Conservation (phyloP, 2,329 filamentous ascomycete species). For the Cytospora chrysosperma region DNA sequence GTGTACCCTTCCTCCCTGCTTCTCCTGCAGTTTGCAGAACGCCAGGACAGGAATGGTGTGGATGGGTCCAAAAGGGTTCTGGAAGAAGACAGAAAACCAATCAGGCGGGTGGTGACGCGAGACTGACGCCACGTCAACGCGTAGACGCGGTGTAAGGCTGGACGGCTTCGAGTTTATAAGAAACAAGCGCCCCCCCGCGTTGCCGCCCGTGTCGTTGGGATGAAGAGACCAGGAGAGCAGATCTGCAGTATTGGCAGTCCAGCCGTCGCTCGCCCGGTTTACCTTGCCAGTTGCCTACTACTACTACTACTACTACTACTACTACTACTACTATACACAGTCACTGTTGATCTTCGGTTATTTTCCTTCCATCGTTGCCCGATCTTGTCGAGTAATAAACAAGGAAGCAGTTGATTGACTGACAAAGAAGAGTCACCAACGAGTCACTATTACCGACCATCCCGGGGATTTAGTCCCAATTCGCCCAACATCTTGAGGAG, state of each 20-base stretch:
- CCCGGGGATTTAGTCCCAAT: not conserved
- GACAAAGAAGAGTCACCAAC: not conserved
- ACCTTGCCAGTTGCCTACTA: no score
- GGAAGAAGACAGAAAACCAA: constrained; percentile 5
- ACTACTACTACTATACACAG: no score
- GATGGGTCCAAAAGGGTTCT: constrained; percentile 8
- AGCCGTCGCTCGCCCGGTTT: no score
- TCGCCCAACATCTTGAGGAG: no score
- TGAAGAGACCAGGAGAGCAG: not conserved
- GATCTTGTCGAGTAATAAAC: no score
- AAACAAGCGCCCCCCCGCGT: constrained; percentile 19
- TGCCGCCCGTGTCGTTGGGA: not conserved
- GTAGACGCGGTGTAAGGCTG: constrained; percentile 22
- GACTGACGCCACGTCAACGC: constrained; percentile 20
- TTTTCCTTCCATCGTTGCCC: no score
- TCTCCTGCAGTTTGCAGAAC: not conserved
- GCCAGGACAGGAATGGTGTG: constrained; percentile 10
- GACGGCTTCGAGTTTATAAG: constrained; percentile 8
- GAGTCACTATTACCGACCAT: not conserved
- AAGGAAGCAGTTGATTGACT: not conserved
- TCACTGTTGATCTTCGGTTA: no score
- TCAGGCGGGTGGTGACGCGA: constrained; percentile 12
- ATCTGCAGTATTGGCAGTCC: not conserved
- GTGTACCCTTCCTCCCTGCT: not conserved
- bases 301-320: no score